Percentiles rank a stretch among this genome's conserved stretches.
Evolutionary conservation across 441 rosid genomes (phyloP).

Genomic region (Adansonia rubrostipa): DNA sequence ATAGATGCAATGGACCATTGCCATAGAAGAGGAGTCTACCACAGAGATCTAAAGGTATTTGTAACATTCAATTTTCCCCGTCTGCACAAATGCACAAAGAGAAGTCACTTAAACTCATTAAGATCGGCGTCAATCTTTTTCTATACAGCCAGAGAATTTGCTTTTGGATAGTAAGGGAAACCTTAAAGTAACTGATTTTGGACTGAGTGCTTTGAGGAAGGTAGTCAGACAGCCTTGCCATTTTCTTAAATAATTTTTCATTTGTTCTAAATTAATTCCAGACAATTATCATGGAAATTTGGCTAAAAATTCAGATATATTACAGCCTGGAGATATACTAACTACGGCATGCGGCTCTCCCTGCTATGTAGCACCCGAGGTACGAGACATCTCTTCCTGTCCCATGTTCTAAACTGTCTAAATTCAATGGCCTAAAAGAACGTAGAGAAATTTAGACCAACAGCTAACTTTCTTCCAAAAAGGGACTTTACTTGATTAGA

Average conservation of each 20-base stretch:
- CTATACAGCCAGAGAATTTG: conserved; percentile 81
- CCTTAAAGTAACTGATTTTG: conserved; percentile 84
- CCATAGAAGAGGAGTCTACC: conserved; percentile 85
- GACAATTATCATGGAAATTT: conserved; percentile 1
- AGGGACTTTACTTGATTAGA: conserved; percentile 3
- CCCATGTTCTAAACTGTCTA: not conserved
- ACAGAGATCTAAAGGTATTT: conserved; percentile 84
- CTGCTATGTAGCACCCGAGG: conserved; percentile 95
- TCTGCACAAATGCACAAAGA: not conserved
- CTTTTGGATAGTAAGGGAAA: conserved; percentile 72
- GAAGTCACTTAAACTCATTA: conserved; percentile 19
- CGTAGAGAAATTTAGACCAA: not conserved
- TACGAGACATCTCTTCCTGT: conserved; percentile 32
- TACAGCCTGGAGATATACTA: conserved; percentile 75
- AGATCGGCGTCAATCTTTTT: not conserved
- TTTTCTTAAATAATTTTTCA: not conserved
- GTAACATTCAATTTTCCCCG: not conserved
- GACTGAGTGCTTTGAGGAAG: conserved; percentile 77
- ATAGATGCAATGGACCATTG: conserved; percentile 87
- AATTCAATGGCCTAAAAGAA: not conserved
- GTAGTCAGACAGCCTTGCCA: conserved; percentile 35
- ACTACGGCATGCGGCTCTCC: conserved; percentile 94
- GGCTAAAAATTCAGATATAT: conserved; percentile 28
- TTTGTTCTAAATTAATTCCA: conserved; percentile 3
- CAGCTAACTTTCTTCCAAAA: not conserved